phyloP scores from a whole-genome alignment of 306 rosid species.

The Lotus japonicus region DNA sequence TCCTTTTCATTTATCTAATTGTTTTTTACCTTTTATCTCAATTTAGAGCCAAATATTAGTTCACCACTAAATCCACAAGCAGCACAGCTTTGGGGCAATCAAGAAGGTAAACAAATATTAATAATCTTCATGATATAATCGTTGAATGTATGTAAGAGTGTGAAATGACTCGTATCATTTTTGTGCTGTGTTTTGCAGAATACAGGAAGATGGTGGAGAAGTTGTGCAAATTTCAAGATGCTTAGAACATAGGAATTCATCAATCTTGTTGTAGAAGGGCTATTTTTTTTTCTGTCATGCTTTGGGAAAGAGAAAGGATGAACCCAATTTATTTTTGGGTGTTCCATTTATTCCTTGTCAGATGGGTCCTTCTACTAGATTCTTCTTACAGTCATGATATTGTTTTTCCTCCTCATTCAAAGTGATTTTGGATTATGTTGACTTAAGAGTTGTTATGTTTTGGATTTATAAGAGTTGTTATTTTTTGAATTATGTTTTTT shows the following conservation, averaged over 20 bases:
- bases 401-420: background rate
- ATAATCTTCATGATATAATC: background rate
- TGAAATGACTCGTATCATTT: background rate
- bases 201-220: slow-evolving; percentile 95
- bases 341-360: background rate
- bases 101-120: slow-evolving; percentile 85
- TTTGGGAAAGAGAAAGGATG: slow-evolving; percentile 16
- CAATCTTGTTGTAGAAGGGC: background rate
- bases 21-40: background rate
- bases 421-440: too few relatives aligned
- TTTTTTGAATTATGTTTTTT: too few relatives aligned
- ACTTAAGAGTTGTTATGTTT: too few relatives aligned
- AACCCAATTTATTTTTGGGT: slow-evolving; percentile 5
- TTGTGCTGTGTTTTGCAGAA: slow-evolving; percentile 37
- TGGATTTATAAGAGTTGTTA: too few relatives aligned
- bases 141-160: background rate
- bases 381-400: background rate
- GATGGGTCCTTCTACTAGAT: slow-evolving; percentile 5
- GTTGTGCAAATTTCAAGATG: slow-evolving; percentile 65
- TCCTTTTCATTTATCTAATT: background rate
- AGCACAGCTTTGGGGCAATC: slow-evolving; percentile 91
- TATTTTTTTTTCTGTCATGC: background rate
- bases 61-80: slow-evolving; percentile 93
- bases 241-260: slow-evolving; percentile 20
- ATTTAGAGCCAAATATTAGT: slow-evolving; percentile 79